A percentile compares a stretch with the other conserved stretches of the same genome.
These are phyloP conservation scores for Neurospora tetrasperma DNA, from an alignment of 495 filamentous ascomycete species.

Conservation along the genomic window DNA sequence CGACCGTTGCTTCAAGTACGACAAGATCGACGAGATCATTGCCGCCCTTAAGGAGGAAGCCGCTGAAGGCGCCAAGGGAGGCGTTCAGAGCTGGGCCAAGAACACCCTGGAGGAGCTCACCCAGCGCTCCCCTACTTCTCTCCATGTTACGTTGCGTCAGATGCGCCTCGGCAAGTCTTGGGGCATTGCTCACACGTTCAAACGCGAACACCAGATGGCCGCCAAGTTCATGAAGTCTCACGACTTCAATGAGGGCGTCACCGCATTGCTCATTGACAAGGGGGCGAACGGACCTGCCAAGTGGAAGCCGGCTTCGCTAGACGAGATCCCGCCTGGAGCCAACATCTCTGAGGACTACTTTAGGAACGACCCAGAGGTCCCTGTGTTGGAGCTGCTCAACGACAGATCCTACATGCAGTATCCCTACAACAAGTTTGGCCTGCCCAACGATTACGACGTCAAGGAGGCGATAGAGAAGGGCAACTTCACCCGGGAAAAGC, in stretches of 20 bases:
- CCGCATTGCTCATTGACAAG: constrained; percentile 61
- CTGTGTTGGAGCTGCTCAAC: constrained; percentile 41
- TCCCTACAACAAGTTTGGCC: constrained; percentile 50
- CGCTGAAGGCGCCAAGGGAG: constrained; percentile 45
- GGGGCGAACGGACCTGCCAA: constrained; percentile 31
- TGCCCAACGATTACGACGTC: constrained; percentile 69
- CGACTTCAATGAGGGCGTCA: constrained; percentile 84
- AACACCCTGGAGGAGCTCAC: constrained; percentile 61
- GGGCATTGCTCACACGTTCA: constrained; percentile 73
- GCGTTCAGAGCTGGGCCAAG: constrained; percentile 57
- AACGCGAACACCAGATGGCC: constrained; percentile 71
- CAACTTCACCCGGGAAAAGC: constrained; percentile 24
- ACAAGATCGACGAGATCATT: constrained; percentile 60
- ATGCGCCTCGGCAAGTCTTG: constrained; percentile 65
- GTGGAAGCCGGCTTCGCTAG: constrained; percentile 64
- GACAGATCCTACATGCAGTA: constrained; percentile 50
- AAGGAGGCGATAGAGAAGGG: constrained; percentile 38
- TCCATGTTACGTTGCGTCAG: constrained; percentile 71
- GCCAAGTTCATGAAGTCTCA: constrained; percentile 72
- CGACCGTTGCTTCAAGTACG: constrained; percentile 68
- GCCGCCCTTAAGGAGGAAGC: constrained; percentile 42
- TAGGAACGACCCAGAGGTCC: constrained; percentile 23
- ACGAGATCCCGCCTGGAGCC: constrained; percentile 38
- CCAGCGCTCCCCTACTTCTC: constrained; percentile 67
- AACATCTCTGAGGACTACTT: constrained; percentile 54